phyloP scores from a whole-genome alignment of 805 yeast genomes.

The Phaffomyces thermotolerans region DNA sequence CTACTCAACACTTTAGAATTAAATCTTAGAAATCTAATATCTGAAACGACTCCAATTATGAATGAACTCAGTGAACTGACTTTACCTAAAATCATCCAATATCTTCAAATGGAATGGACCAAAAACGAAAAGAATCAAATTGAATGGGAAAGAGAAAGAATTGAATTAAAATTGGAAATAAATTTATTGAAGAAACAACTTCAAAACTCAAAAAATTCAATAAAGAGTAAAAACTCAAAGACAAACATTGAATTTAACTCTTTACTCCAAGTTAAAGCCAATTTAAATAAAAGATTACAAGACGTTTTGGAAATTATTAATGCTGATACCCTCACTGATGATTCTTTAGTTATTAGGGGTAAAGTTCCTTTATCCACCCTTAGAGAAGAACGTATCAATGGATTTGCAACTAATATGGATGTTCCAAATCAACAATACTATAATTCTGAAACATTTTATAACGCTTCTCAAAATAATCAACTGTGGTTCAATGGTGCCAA shows the following conservation, averaged over 20 bases:
- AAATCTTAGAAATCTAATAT: no score
- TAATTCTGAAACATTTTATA: no score
- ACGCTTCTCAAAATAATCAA: no score
- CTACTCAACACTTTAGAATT: no score
- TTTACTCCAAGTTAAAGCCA: background rate
- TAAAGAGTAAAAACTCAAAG: background rate
- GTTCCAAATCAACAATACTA: no score
- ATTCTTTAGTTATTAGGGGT: background rate
- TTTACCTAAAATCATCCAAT: background rate
- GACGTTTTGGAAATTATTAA: background rate
- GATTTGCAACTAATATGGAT: no score
- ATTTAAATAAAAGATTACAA: background rate
- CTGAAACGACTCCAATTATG: no score
- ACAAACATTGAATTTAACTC: background rate
- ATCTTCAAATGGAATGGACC: background rate
- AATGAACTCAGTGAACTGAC: background rate
- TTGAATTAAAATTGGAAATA: background rate
- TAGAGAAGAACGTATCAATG: background rate
- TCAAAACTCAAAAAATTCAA: background rate
- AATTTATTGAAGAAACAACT: background rate
- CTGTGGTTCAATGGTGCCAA: no score
- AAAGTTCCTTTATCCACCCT: background rate
- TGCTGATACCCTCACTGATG: background rate
- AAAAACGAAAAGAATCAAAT: background rate
- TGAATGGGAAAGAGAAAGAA: background rate